These are phyloP conservation scores for Purpureocillium lavendulum DNA, from an alignment of 2,329 filamentous ascomycete genomes.

Conservation along the genomic window DNA sequence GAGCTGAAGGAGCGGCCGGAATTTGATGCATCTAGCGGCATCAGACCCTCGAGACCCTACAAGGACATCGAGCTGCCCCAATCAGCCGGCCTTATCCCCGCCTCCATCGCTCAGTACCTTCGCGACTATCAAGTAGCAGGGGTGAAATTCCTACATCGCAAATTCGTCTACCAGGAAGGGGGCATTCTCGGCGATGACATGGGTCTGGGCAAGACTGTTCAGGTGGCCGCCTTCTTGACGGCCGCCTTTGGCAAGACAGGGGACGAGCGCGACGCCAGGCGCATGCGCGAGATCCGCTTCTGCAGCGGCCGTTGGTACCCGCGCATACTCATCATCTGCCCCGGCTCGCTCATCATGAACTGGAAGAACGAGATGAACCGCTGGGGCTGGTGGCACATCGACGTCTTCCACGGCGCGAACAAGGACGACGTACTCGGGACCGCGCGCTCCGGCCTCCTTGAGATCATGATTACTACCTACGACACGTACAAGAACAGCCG, in stretches of 20 bases:
- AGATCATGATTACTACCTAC: constrained; percentile 94
- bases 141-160: constrained; percentile 73
- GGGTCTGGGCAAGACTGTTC: constrained; percentile 94
- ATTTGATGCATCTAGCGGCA: constrained; percentile 44
- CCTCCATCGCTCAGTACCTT: constrained; percentile 82
- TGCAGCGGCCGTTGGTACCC: constrained; percentile 61
- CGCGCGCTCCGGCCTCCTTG: constrained; percentile 66
- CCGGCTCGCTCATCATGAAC: constrained; percentile 79
- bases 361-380: constrained; percentile 80
- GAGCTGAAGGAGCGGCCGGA: constrained; percentile 58
- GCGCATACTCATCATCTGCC: constrained; percentile 76
- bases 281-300: constrained; percentile 78
- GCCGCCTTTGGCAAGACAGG: constrained; percentile 91
- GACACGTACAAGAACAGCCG: constrained; percentile 76
- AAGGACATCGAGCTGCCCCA: constrained; percentile 66
- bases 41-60: constrained; percentile 62
- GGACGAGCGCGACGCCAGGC: constrained; percentile 74
- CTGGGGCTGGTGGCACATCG: constrained; percentile 95
- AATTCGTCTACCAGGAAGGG: constrained; percentile 86
- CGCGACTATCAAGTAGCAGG: constrained; percentile 87
- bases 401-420: constrained; percentile 64
- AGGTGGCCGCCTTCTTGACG: constrained; percentile 86
- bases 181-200: constrained; percentile 94
- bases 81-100: constrained; percentile 76
- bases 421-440: constrained; percentile 65